phyloP scores from a whole-genome alignment of 2,329 filamentous ascomycete species.

The Colletotrichum sojae region DNA sequence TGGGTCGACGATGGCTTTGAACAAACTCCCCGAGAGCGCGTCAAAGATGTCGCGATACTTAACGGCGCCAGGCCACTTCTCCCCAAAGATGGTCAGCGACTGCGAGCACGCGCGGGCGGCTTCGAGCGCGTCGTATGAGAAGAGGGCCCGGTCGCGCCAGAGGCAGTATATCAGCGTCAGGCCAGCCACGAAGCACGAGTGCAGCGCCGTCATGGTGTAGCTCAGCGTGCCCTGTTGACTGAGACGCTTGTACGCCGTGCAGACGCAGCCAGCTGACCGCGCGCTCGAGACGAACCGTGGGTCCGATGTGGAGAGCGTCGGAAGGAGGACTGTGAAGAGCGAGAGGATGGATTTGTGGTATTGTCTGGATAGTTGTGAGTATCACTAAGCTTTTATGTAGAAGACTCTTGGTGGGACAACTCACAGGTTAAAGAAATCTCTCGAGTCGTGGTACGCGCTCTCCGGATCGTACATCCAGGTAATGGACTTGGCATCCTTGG shows the following conservation, averaged over 20 bases:
- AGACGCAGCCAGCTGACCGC: constrained; percentile 45
- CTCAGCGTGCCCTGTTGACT: constrained; percentile 48
- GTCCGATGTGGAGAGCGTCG: constrained; percentile 43
- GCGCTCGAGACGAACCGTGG: constrained; percentile 43
- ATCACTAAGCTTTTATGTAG: no score
- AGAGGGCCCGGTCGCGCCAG: constrained; percentile 45
- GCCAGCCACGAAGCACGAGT: constrained; percentile 49
- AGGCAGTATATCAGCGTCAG: constrained; percentile 49
- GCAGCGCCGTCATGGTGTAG: constrained; percentile 49
- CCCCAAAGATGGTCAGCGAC: constrained; percentile 48
- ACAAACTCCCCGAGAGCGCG: constrained; percentile 44
- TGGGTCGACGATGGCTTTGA: constrained; percentile 44
- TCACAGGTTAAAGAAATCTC: constrained; percentile 47
- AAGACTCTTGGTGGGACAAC: neutral
- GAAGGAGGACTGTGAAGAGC: constrained; percentile 45
- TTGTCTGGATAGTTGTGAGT: constrained; percentile 24
- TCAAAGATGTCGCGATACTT: constrained; percentile 50
- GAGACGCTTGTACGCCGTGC: constrained; percentile 48
- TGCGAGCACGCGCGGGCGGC: constrained; percentile 47
- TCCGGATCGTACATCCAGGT: constrained; percentile 49
- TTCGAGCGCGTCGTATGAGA: constrained; percentile 46
- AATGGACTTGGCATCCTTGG: constrained; percentile 42
- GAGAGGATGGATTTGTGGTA: constrained; percentile 47
- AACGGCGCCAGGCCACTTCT: constrained; percentile 47
- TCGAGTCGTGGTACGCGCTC: constrained; percentile 44